Percentiles rank a stretch among this genome's conserved stretches.
Conservation (phyloP, 805 yeast species). For the Ogataea allantospora region DNA sequence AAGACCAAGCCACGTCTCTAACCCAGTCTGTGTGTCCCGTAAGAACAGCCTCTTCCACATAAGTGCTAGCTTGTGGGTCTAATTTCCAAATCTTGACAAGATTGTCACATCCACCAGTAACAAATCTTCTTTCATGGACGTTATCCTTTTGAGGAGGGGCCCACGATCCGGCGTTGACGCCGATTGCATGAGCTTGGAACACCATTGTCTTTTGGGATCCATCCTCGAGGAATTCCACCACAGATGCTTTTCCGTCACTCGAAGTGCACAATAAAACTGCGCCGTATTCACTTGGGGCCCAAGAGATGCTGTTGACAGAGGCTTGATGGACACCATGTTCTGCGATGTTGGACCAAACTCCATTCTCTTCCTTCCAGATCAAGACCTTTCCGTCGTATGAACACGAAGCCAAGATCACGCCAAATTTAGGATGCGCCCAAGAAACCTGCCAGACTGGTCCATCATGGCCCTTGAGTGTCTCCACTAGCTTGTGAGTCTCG, state of each 20-base stretch:
- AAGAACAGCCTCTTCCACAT: conserved; percentile 70
- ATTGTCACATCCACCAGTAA: conserved; percentile 94
- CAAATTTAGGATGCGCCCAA: conserved; percentile 99
- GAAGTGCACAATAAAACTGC: conserved; percentile 88
- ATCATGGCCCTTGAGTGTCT: conserved; percentile 88
- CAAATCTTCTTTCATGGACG: conserved; percentile 62
- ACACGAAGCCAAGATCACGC: conserved; percentile 89
- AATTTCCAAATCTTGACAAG: conserved; percentile 87
- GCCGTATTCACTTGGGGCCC: conserved; percentile 98
- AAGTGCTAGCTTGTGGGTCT: conserved; percentile 53
- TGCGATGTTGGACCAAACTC: conserved; percentile 83
- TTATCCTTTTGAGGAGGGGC: conserved; percentile 60
- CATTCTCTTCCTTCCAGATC: conserved; percentile 93
- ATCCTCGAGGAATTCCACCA: conserved; percentile 87
- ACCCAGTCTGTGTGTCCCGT: conserved; percentile 98
- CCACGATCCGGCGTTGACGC: conserved; percentile 95
- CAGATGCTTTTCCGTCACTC: conserved; percentile 88
- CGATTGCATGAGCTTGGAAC: conserved; percentile 85
- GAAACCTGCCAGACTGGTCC: conserved; percentile 99
- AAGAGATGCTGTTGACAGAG: conserved; percentile 86
- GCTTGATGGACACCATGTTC: conserved; percentile 89
- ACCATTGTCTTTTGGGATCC: conserved; percentile 68
- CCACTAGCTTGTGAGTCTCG: conserved; percentile 74
- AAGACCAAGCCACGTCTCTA: conserved; percentile 98
- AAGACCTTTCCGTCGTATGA: conserved; percentile 94